Percentiles rank a stretch among this genome's conserved stretches.
These are phyloP conservation scores for Suhomyces terraborum DNA, from an alignment of 1,139 yeast genomes.

Conservation along the genomic window DNA sequence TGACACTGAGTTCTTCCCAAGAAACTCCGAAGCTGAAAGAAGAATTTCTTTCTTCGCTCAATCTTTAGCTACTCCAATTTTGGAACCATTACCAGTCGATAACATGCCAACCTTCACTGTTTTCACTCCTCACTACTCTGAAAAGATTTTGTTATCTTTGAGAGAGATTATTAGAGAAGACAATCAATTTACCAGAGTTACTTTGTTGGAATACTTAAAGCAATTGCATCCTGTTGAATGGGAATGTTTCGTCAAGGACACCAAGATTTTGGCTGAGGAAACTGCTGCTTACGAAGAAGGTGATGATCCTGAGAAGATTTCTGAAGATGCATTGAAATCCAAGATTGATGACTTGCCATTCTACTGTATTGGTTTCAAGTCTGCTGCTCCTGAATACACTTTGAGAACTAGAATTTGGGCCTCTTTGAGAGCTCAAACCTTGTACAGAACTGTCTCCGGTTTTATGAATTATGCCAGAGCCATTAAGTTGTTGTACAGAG, in stretches of 20 bases:
- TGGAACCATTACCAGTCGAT: conserved; percentile 97
- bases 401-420: conserved; percentile 99
- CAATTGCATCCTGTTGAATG: conserved; percentile 98
- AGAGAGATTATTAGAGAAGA: conserved; percentile 98
- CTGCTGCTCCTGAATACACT: conserved; percentile 99
- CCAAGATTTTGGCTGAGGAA: conserved; percentile 97
- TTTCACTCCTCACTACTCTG: conserved; percentile 96
- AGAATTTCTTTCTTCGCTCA: conserved; percentile 99
- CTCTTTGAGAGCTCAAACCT: conserved; percentile 94
- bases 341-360: conserved; percentile 97
- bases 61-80: conserved; percentile 96
- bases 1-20: conserved; percentile 94
- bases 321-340: conserved; percentile 76
- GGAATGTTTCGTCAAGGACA: conserved; percentile 98
- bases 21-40: conserved; percentile 97
- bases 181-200: conserved; percentile 96
- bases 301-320: conserved; percentile 61
- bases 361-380: conserved; percentile 98
- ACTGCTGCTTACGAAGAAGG: conserved; percentile 83
- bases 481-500: conserved; percentile 93
- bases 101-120: conserved; percentile 99
- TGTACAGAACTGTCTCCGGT: conserved; percentile 98
- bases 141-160: conserved; percentile 89
- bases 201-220: conserved; percentile 91
- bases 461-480: conserved; percentile 99